phyloP scores from a whole-genome alignment of 1,284 basidiomycete genomes.

The Apiotrichum laibachii region DNA sequence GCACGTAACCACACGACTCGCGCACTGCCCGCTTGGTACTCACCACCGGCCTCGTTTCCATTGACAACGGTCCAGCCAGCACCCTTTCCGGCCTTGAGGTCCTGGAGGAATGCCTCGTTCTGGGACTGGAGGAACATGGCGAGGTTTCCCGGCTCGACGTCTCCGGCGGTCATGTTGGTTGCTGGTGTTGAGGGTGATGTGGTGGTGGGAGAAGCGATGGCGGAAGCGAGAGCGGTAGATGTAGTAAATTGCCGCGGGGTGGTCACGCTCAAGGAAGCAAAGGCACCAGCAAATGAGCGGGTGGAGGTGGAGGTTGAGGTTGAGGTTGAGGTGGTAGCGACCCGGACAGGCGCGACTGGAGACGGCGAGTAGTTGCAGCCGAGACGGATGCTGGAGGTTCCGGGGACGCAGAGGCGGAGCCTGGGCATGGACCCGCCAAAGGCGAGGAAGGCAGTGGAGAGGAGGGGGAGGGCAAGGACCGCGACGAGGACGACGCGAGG shows the following conservation, averaged over 20 bases:
- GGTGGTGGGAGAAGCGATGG: not conserved
- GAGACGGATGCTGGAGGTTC: not conserved
- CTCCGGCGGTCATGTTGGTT: not conserved
- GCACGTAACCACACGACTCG: too few relatives aligned
- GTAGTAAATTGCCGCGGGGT: not conserved
- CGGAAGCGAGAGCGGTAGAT: not conserved
- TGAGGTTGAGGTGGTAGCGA: not conserved
- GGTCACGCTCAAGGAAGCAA: not conserved
- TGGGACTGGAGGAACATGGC: conserved; percentile 51
- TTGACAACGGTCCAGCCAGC: conserved; percentile 75
- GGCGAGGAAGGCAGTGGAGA: not conserved
- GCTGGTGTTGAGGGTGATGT: conserved; percentile 7
- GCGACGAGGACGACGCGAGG: not conserved
- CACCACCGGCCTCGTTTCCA: conserved; percentile 91
- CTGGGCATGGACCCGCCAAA: not conserved
- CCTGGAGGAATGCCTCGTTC: conserved; percentile 56
- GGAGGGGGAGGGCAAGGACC: not conserved
- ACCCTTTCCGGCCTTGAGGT: conserved; percentile 53
- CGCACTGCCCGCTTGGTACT: conserved; percentile 21
- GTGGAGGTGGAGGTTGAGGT: not conserved
- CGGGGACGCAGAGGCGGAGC: not conserved
- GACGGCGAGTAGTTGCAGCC: not conserved
- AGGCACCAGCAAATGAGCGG: too few relatives aligned
- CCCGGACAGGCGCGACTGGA: not conserved
- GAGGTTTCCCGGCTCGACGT: conserved; percentile 24